Base-by-base conservation (phyloP, 257 asterid species). In the Fraxinus anomala region DNA sequence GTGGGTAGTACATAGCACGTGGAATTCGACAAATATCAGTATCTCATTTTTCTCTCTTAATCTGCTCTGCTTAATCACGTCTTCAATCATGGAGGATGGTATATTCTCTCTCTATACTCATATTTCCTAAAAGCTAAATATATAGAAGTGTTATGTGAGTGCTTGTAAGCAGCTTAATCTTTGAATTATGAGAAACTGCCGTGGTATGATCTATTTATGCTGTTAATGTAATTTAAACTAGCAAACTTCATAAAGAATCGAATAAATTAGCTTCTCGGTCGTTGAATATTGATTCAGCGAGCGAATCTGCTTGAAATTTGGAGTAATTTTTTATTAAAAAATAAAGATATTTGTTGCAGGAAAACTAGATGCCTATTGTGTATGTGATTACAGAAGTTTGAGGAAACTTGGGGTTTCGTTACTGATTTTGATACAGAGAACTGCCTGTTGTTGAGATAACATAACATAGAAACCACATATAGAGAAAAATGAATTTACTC, bases 61-160 rank as follows among this genome's bases (percentile, higher is more conserved):
- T 42, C 73, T 73, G 71, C 75, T 77, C 47, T 9, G 34, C 75
- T 16, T 73, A 72, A 79, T 54, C 87, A 81, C 82, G 87, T 74
- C 87, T 73, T 83, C 87, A 28, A 76, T 73, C 42, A 80, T 77
- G 85, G 82, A 81, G 75, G 77, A 79, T 34, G 87, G 89, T 86
- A 79, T 34, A 74, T 39, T 34, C 70, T 28, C 49, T 80, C 19
- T 75, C 72, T 65, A 3, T 65, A 51, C 70, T 23, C 13, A 2
- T 59, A 51, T 76, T 76, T 70, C 10, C 51, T 61, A 66, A 6
- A 63, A 16, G 54, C 59, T 59, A 30, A 5, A 59, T 7, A 23
- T 30, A n/a, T 59, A 3, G 0, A 16, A 13, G 7, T 47, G 59
- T 47, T 14, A 47, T 47, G 9, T 73, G 37, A 56, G 49, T 11